These are phyloP conservation scores for Candida ponderosae DNA, from an alignment of 805 yeast genomes.

Conservation along the genomic window DNA sequence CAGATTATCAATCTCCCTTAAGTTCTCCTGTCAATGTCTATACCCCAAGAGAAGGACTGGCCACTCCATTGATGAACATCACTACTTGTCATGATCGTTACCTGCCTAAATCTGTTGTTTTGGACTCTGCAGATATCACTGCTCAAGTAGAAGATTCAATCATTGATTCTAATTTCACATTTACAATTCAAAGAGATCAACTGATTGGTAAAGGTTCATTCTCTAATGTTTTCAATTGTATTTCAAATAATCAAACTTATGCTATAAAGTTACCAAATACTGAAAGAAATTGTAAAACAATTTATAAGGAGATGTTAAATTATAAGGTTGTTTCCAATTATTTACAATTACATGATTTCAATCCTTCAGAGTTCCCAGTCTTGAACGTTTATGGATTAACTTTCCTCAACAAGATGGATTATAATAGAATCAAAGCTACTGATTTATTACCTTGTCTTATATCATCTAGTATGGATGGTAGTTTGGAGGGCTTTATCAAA, in stretches of 20 bases:
- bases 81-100: neutral
- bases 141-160: conserved; percentile 5
- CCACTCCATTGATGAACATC: neutral
- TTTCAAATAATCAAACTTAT: neutral
- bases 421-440: conserved; percentile 4
- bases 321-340: conserved; percentile 9
- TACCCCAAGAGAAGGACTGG: neutral
- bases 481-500: conserved; percentile 19
- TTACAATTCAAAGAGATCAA: neutral
- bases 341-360: conserved; percentile 3
- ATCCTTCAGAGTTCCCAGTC: conserved; percentile 7
- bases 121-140: neutral
- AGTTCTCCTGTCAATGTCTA: neutral
- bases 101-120: neutral
- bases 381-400: conserved; percentile 12
- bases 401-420: conserved; percentile 7
- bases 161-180: conserved; percentile 4
- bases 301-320: conserved; percentile 14
- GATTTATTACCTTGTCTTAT: conserved; percentile 15
- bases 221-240: conserved; percentile 11
- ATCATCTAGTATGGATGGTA: conserved; percentile 4
- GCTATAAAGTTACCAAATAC: conserved; percentile 16
- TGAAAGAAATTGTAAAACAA: conserved; percentile 5
- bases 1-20: neutral
- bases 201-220: conserved; percentile 13